Conservation (phyloP, 2,329 filamentous ascomycete species). For the Tolypocladium sp. region DNA sequence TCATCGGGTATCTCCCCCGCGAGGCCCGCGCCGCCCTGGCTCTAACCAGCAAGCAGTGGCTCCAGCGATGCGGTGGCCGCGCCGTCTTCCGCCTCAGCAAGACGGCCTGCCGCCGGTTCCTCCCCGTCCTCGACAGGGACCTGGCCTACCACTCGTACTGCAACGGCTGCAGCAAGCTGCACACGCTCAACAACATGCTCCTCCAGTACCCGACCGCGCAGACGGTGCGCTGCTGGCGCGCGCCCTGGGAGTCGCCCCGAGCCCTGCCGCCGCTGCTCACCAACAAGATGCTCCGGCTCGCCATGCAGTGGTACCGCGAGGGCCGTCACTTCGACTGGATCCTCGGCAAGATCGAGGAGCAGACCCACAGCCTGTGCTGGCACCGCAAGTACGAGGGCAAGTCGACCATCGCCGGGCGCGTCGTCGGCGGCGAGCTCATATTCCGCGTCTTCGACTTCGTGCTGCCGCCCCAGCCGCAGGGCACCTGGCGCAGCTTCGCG, state of each 20-base stretch:
- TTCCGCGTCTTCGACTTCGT: not conserved
- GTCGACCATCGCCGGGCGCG: not conserved
- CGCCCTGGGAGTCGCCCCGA: no score
- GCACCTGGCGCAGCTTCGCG: no score
- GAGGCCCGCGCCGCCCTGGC: no score
- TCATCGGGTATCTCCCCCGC: not conserved
- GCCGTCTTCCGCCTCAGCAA: not conserved
- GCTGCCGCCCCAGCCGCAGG: not conserved
- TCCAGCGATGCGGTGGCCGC: not conserved
- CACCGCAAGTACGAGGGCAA: not conserved
- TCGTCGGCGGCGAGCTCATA: not conserved
- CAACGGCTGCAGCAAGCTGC: not conserved
- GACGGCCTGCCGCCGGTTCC: not conserved
- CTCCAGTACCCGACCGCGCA: no score
- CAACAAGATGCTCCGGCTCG: not conserved
- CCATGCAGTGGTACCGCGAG: not conserved
- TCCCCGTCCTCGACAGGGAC: not conserved
- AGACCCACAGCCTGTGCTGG: not conserved
- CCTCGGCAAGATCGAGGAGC: not conserved
- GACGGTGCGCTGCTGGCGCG: no score
- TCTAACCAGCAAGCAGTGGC: not conserved
- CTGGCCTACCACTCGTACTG: not conserved
- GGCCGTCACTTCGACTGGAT: not conserved
- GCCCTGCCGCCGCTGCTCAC: not conserved
- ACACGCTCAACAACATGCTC: not conserved